Base-by-base conservation (phyloP, 2,329 filamentous ascomycete genomes). In the Biscogniauxia mediterranea region DNA sequence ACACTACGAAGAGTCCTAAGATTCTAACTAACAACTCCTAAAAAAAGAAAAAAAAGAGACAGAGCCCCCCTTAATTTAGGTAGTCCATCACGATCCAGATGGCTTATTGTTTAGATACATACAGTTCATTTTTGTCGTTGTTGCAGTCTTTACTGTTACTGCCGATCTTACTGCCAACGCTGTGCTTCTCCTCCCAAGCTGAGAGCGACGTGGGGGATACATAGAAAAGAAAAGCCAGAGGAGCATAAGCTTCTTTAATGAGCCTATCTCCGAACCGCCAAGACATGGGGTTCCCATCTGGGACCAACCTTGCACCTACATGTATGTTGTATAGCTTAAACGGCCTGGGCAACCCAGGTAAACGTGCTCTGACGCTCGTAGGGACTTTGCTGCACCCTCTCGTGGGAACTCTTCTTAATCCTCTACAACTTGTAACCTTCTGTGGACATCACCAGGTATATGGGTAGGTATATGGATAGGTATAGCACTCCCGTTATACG, bases 371-470 rank as follows among this genome's bases (percentile, higher is more conserved):
- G 52, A 21, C 42, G 64, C 65, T 57, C 52, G 64, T 55, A 65
- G 61, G 57, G 49, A 60, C 59, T 57, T 57, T 54, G 61, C 60
- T 61, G 59, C 64, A 65, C 63, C 57, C 60, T 61, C 61, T 62
- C 54, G 60, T 64, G 62, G 54, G 61, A 61, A 46, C 63, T 62
- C 61, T 62, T 65, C 56, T 67, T 61, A 62, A 63, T 46, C 56
- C 62, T 57, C 46, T 59, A 54, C 54, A 57, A 26, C 51, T 52
- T 55, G 28, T 51, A 54, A 51, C 58, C 23, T 55, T 56, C 59
- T 57, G 57, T 63, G 55, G 15, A n/a, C 11, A 11, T n/a, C 38
- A 46, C 38, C 6, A n/a, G 38, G 38, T 11, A 46, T 46, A n/a
- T 5, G 6, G 38, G 38, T 46, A 46, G 17, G 38, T 11, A 46